Evolutionary conservation across 192 early-diverging fungal genomes (phyloP), one percentile per base, ranked within the genome.

Genomic region (Entomortierella chlamydospora): DNA sequence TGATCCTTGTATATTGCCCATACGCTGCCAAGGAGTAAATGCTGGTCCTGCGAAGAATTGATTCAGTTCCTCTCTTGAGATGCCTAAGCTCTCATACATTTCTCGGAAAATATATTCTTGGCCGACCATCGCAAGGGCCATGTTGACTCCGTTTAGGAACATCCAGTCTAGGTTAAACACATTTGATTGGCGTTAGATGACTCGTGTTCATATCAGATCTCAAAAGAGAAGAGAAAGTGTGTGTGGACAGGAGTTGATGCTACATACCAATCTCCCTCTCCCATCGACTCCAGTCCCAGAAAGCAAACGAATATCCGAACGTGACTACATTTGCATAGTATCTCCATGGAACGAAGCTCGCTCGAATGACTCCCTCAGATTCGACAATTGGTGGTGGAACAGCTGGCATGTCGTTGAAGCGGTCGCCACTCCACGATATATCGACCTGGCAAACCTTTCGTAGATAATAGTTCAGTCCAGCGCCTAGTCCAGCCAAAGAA

Each of bases 251-350:
- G n/a, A n/a, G n/a, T n/a, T n/a, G 25, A 34, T 23, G 11, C 1
- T 50, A 42, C 29, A 18, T 69, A 78, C 73, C 73, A 10, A 79
- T 34, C 22, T 79, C 76, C 11, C 76, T 62, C 29, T 79, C 62
- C 76, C 76, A 79, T 42, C 76, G 67, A 18, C 23, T 33, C 76
- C 76, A 79, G 54, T 79, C 76, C 76, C 76, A 79, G 33, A 79
- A 79, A 1, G 57, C 76, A 25, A 56, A 79, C 31, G 76, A 70
- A 43, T 79, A 79, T 15, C 76, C 76, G 31, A 70, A 79, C 3
- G 76, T 79, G 22, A 79, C 76, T 1, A 79, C 76, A 33, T 79
- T 79, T 56, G 70, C 70, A 43, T 79, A 79, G 51, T 79, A 79
- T 41, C 76, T 22, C 68, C 68, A 70, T 5, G 76, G 76, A 9